phyloP scores from a whole-genome alignment of 495 filamentous ascomycete genomes.

The Podospora pseudocomata region DNA sequence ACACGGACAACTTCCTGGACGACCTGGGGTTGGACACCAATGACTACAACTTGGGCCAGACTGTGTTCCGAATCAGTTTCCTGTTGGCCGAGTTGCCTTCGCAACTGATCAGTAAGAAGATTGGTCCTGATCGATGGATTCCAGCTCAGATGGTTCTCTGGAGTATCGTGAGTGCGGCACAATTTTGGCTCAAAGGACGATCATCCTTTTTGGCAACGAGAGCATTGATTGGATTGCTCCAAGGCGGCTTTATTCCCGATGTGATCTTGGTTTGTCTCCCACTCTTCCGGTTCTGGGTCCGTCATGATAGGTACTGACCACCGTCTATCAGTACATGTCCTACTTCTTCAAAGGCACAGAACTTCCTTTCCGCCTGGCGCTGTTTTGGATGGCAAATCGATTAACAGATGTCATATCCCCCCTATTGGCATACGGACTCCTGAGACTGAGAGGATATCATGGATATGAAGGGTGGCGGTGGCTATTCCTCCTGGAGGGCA shows the following conservation, averaged over 20 bases:
- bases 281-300: background rate
- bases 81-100: constrained; percentile 68
- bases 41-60: constrained; percentile 61
- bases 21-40: constrained; percentile 29
- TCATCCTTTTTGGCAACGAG: constrained; percentile 39
- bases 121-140: constrained; percentile 83
- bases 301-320: background rate
- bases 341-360: constrained; percentile 55
- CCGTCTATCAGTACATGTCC: constrained; percentile 33
- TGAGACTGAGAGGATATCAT: constrained; percentile 46
- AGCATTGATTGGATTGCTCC: constrained; percentile 38
- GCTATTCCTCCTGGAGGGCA: constrained; percentile 46
- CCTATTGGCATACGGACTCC: constrained; percentile 47
- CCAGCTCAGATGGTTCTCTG: constrained; percentile 53
- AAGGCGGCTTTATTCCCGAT: constrained; percentile 54
- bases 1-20: constrained; percentile 37
- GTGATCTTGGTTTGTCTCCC: constrained; percentile 34
- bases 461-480: constrained; percentile 58
- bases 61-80: constrained; percentile 67
- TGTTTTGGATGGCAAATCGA: constrained; percentile 49
- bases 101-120: constrained; percentile 62
- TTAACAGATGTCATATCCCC: constrained; percentile 46
- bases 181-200: constrained; percentile 32
- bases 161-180: constrained; percentile 40
- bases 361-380: constrained; percentile 44